Percentiles rank a stretch among this genome's conserved stretches.
Conservation (phyloP, 2,329 filamentous ascomycete species). For the Piedraia hortae region DNA sequence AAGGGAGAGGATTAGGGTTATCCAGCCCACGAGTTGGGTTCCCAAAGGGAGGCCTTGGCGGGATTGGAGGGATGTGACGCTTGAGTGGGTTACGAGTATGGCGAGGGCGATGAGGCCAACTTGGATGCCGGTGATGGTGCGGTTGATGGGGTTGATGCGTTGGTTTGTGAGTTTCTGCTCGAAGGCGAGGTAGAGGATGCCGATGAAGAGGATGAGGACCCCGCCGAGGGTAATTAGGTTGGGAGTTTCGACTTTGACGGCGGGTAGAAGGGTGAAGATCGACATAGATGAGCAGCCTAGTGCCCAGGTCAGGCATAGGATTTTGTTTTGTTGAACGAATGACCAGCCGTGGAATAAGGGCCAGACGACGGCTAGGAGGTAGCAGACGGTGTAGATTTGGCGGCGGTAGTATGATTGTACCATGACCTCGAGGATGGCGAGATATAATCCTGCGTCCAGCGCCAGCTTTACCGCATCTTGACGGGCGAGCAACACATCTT, state of each 20-base stretch:
- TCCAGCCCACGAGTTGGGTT: constrained; percentile 68
- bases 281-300: constrained; percentile 62
- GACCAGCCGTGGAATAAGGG: constrained; percentile 42
- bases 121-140: constrained; percentile 38
- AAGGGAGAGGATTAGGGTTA: constrained; percentile 52
- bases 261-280: constrained; percentile 65
- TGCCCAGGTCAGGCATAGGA: constrained; percentile 43
- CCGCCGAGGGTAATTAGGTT: constrained; percentile 49
- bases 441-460: constrained; percentile 36
- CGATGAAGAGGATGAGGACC: constrained; percentile 46
- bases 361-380: constrained; percentile 50
- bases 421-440: constrained; percentile 53
- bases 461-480: constrained; percentile 29
- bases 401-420: constrained; percentile 70
- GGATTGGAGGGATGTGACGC: constrained; percentile 57
- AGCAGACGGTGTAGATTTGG: constrained; percentile 61
- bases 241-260: constrained; percentile 57
- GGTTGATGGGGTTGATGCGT: constrained; percentile 18
- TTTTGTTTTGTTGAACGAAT: constrained; percentile 40
- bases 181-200: constrained; percentile 51
- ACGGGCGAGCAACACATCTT: constrained; percentile 39
- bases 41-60: constrained; percentile 63
- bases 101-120: constrained; percentile 54
- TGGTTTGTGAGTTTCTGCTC: constrained; percentile 34
- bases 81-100: constrained; percentile 67